These are phyloP conservation scores for Paecilomyces sp. DNA, from an alignment of 2,329 filamentous ascomycete species.

Conservation along the genomic window DNA sequence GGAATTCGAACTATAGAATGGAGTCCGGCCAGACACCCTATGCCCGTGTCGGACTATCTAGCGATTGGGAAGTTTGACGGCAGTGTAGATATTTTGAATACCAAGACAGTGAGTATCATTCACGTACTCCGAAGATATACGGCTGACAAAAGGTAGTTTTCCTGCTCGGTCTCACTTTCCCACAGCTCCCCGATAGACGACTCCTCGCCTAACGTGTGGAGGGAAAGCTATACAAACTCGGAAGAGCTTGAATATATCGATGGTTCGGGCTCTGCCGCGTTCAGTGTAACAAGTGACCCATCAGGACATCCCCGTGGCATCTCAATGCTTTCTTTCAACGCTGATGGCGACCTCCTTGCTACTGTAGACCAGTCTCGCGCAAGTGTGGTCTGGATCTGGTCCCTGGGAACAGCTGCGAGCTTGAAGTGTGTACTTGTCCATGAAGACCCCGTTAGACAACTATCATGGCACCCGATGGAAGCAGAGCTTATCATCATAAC, in stretches of 20 bases:
- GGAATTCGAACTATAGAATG: slow-evolving; percentile 49
- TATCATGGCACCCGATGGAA: slow-evolving; percentile 32
- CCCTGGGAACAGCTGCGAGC: slow-evolving; percentile 18
- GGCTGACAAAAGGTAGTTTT: slow-evolving; percentile 18
- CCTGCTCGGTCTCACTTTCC: slow-evolving; percentile 26
- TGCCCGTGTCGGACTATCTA: slow-evolving; percentile 30
- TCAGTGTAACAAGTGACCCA: slow-evolving; percentile 21
- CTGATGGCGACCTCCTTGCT: slow-evolving; percentile 27
- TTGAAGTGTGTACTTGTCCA: slow-evolving; percentile 34
- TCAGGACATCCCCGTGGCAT: slow-evolving; percentile 26
- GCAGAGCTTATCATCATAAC: slow-evolving; percentile 32
- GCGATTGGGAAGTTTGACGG: slow-evolving; percentile 46
- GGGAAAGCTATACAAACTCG: slow-evolving; percentile 20
- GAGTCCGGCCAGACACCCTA: slow-evolving; percentile 31
- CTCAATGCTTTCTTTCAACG: slow-evolving; percentile 33
- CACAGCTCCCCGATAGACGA: slow-evolving; percentile 25
- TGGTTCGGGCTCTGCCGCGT: slow-evolving; percentile 29
- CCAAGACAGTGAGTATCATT: slow-evolving; percentile 29
- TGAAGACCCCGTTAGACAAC: slow-evolving; percentile 32
- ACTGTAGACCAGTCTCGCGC: slow-evolving; percentile 33
- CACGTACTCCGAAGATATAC: neutral
- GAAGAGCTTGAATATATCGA: slow-evolving; percentile 28
- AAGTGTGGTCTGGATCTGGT: slow-evolving; percentile 42
- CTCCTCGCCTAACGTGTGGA: slow-evolving; percentile 25
- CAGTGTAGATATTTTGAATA: slow-evolving; percentile 41